A percentile compares a stretch with the other conserved stretches of the same genome.
Conservation (phyloP, 441 rosid species). For the Biscutella auriculata region DNA sequence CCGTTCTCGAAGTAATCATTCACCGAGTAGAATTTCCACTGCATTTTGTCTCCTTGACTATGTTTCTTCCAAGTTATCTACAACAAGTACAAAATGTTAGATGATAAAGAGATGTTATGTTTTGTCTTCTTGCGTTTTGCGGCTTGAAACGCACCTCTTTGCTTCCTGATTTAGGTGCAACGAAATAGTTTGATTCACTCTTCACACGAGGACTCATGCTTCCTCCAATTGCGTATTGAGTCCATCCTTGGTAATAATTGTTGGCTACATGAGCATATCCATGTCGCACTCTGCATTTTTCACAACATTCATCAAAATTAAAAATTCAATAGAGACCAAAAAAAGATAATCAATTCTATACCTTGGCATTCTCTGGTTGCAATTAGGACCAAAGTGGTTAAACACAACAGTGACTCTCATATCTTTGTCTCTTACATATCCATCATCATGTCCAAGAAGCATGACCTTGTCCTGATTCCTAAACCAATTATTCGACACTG, state of each 20-base stretch:
- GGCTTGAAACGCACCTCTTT: slow-evolving; percentile 36
- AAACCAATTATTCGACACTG: slow-evolving; percentile 80
- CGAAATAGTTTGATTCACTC: slow-evolving; percentile 64
- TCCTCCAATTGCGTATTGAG: slow-evolving; percentile 76
- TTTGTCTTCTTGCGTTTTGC: background rate
- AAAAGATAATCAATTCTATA: background rate
- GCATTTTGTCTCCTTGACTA: slow-evolving; percentile 13
- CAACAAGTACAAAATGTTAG: background rate
- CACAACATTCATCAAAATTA: background rate
- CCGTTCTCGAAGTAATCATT: slow-evolving; percentile 52
- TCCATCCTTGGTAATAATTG: slow-evolving; percentile 73
- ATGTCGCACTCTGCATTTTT: slow-evolving; percentile 38
- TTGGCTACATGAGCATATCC: slow-evolving; percentile 72
- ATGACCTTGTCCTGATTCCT: slow-evolving; percentile 75
- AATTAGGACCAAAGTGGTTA: slow-evolving; percentile 81
- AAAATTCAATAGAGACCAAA: too few species aligned
- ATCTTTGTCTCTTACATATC: slow-evolving; percentile 40
- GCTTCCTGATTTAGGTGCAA: slow-evolving; percentile 39
- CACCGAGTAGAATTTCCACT: slow-evolving; percentile 51
- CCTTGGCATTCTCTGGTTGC: slow-evolving; percentile 90
- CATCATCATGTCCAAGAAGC: slow-evolving; percentile 77
- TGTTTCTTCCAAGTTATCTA: slow-evolving; percentile 64
- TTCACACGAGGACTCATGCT: slow-evolving; percentile 71
- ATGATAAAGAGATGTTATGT: background rate
- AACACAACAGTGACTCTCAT: slow-evolving; percentile 66